These are phyloP conservation scores for Scutellaria minor DNA, from an alignment of 257 asterid genomes.

Conservation along the genomic window DNA sequence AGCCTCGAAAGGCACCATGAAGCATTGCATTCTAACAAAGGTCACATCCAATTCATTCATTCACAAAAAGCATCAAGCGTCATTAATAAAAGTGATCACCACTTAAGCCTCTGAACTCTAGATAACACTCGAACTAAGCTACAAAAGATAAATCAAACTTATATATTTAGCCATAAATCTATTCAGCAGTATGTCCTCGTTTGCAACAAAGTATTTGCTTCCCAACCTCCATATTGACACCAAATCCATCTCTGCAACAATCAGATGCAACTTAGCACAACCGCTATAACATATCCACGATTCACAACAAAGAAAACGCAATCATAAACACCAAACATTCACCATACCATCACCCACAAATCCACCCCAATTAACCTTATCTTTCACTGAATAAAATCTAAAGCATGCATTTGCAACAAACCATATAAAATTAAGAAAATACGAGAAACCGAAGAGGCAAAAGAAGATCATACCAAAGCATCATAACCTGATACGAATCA, in stretches of 20 bases:
- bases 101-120: conserved; percentile 32
- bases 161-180: conserved; percentile 32
- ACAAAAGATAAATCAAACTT: conserved; percentile 16
- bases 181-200: conserved; percentile 39
- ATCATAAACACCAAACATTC: neutral
- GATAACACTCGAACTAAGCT: conserved; percentile 34
- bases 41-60: conserved; percentile 36
- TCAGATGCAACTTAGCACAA: conserved; percentile 25
- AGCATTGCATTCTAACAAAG: conserved; percentile 32
- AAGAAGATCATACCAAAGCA: conserved; percentile 49
- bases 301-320: neutral
- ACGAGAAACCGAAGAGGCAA: neutral
- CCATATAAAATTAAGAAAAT: neutral
- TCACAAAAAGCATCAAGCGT: conserved; percentile 31
- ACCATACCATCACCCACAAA: conserved; percentile 27
- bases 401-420: conserved; percentile 25
- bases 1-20: conserved; percentile 1
- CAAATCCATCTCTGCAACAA: conserved; percentile 40
- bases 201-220: conserved; percentile 31
- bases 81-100: conserved; percentile 31
- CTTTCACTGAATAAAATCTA: neutral
- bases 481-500: conserved; percentile 59
- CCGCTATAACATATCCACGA: neutral
- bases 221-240: conserved; percentile 34
- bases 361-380: conserved; percentile 13